Conservation (phyloP, 345 rosid genomes). For the Heritiera fomes region DNA sequence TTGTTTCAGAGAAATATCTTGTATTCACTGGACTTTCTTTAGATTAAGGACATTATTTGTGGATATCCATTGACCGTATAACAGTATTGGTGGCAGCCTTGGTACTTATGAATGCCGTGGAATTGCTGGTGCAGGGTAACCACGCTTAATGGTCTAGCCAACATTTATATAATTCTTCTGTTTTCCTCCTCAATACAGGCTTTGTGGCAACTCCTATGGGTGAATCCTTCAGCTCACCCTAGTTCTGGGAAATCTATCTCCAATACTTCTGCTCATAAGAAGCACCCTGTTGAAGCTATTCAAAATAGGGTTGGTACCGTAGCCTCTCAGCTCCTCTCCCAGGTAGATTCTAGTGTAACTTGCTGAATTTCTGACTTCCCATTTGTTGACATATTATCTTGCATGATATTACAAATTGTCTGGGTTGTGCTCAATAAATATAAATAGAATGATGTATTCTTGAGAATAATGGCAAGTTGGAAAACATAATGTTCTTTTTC, state of each 20-base stretch:
- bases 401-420: neutral
- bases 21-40: slow-evolving; percentile 9
- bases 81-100: neutral
- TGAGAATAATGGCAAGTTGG: slow-evolving; percentile 19
- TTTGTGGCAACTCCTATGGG: slow-evolving; percentile 94
- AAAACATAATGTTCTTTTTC: slow-evolving; percentile 19
- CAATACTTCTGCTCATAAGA: slow-evolving; percentile 39
- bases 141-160: neutral
- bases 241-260: slow-evolving; percentile 49
- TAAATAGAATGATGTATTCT: neutral
- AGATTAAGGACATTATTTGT: slow-evolving; percentile 8
- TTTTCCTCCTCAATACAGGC: slow-evolving; percentile 50
- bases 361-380: slow-evolving; percentile 13
- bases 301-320: slow-evolving; percentile 71
- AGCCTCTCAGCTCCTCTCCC: slow-evolving; percentile 88
- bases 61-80: slow-evolving; percentile 1
- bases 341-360: slow-evolving; percentile 50
- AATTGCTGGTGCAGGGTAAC: neutral
- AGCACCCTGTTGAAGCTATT: slow-evolving; percentile 58
- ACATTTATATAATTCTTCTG: slow-evolving; percentile 3
- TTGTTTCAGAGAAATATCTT: slow-evolving; percentile 1
- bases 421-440: neutral
- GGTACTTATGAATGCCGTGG: neutral
- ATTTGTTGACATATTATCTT: neutral
- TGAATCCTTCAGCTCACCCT: slow-evolving; percentile 57